Conservation (phyloP, 257 asterid genomes). For the Gardenia jasminoides region DNA sequence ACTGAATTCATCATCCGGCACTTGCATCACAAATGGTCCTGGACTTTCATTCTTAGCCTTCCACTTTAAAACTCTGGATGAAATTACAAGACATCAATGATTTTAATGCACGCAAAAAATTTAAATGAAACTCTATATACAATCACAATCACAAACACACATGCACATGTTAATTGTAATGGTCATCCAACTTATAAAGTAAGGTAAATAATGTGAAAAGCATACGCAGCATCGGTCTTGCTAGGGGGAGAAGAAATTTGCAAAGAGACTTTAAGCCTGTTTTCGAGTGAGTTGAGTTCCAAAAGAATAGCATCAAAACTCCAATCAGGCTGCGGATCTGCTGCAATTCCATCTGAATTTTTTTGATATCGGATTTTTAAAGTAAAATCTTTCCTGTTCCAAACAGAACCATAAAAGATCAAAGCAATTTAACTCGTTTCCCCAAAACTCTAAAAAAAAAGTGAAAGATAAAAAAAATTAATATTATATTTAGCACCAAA, state of each 20-base stretch:
- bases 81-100: background rate
- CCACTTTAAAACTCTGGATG: constrained; percentile 41
- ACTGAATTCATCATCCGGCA: constrained; percentile 45
- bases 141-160: background rate
- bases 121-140: background rate
- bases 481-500: too few species aligned
- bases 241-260: constrained; percentile 42
- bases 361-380: constrained; percentile 48
- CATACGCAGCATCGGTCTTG: constrained; percentile 52
- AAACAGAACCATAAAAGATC: constrained; percentile 2
- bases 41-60: constrained; percentile 26
- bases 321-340: constrained; percentile 89
- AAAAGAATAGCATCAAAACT: constrained; percentile 57
- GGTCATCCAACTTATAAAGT: background rate
- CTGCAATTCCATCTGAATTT: constrained; percentile 49
- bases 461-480: too few species aligned
- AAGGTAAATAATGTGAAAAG: background rate
- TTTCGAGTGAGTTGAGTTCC: constrained; percentile 60
- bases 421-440: background rate
- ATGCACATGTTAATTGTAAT: background rate
- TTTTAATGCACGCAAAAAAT: background rate
- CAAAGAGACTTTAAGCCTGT: constrained; percentile 30
- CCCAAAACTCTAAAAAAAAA: background rate
- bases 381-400: constrained; percentile 48
- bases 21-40: constrained; percentile 57